These are phyloP conservation scores for Nannochloris sp. DNA, from an alignment of 139 green algal genomes.

Conservation along the genomic window DNA sequence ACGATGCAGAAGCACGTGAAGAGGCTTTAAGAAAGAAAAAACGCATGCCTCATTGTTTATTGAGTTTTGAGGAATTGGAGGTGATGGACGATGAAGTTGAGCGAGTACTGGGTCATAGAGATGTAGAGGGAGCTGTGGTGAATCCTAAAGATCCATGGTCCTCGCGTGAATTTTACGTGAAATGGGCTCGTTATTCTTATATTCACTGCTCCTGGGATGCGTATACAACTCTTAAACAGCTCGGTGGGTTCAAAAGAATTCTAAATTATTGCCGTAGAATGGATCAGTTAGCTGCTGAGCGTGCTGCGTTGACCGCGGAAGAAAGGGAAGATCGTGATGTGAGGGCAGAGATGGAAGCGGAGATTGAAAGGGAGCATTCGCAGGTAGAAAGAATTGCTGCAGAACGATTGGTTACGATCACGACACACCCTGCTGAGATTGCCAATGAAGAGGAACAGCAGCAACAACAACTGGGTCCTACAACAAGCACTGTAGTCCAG, in stretches of 20 bases:
- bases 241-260: conserved; percentile 80
- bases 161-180: conserved; percentile 78
- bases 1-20: not conserved
- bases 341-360: conserved; percentile 72
- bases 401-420: conserved; percentile 19
- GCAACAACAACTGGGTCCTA: not conserved
- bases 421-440: conserved; percentile 3
- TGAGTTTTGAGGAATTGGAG: conserved; percentile 36
- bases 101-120: conserved; percentile 38
- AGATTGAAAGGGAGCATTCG: conserved; percentile 73
- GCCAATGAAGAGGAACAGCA: conserved; percentile 12
- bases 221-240: conserved; percentile 40
- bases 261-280: conserved; percentile 83
- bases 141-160: conserved; percentile 44
- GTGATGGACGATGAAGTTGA: conserved; percentile 59
- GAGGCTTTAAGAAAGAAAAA: not conserved
- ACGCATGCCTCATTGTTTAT: not conserved
- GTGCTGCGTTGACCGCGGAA: conserved; percentile 50
- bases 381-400: conserved; percentile 56
- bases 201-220: conserved; percentile 83
- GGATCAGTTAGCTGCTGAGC: conserved; percentile 43
- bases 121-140: not conserved
- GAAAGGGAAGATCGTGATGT: conserved; percentile 84
- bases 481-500: conserved; percentile 20
- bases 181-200: conserved; percentile 82